phyloP scores from a whole-genome alignment of 2,329 filamentous ascomycete species.

The Davidsoniella virescens region DNA sequence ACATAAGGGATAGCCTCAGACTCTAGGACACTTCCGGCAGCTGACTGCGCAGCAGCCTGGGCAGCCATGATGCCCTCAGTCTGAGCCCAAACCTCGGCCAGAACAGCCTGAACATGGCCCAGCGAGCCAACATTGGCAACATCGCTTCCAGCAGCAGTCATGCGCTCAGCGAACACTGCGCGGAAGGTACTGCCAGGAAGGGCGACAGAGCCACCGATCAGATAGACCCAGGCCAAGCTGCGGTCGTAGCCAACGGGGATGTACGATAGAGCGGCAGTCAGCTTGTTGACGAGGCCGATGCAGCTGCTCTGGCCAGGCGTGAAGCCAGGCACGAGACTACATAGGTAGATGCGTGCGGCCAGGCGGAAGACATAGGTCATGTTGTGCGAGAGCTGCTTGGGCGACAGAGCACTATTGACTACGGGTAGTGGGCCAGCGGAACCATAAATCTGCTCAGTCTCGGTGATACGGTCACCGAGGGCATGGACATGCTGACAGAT shows the following conservation, averaged over 20 bases:
- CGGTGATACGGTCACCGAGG: constrained; percentile 72
- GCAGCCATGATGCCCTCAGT: constrained; percentile 38
- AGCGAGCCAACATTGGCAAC: constrained; percentile 70
- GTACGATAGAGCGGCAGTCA: constrained; percentile 59
- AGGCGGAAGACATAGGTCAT: constrained; percentile 83
- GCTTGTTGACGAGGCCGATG: constrained; percentile 59
- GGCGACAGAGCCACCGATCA: constrained; percentile 70
- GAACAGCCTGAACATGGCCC: constrained; percentile 60
- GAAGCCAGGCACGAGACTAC: constrained; percentile 82
- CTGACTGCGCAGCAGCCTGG: constrained; percentile 22
- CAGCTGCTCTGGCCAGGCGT: constrained; percentile 58
- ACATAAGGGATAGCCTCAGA: constrained; percentile 43
- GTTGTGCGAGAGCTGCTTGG: constrained; percentile 71
- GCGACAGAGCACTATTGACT: constrained; percentile 54
- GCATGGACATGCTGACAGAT: constrained; percentile 79
- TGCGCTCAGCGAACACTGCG: constrained; percentile 58
- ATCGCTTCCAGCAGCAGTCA: constrained; percentile 52
- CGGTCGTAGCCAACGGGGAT: constrained; percentile 86
- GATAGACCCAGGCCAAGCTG: constrained; percentile 81
- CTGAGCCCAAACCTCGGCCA: constrained; percentile 73
- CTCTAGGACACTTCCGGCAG: constrained; percentile 23
- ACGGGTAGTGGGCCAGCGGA: constrained; percentile 26
- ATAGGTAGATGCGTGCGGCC: constrained; percentile 90
- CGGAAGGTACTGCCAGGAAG: constrained; percentile 60
- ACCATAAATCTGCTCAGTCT: constrained; percentile 52